Evolutionary conservation across 2,329 filamentous ascomycete species (phyloP).

Genomic region (Xylaria sp.): DNA sequence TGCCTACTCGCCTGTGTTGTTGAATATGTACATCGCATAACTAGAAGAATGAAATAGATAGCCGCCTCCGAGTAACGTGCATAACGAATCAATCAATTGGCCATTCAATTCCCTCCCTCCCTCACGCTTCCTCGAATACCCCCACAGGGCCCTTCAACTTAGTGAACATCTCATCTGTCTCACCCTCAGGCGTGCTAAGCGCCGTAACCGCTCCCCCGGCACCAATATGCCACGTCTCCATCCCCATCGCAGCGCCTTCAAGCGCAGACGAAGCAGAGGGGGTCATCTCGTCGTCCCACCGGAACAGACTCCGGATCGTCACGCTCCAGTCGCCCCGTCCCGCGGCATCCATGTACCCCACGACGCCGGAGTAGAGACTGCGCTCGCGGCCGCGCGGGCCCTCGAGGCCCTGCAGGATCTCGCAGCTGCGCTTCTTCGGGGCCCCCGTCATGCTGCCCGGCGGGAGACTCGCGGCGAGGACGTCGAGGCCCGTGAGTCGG

Average conservation of each 20-base stretch:
- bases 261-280: neutral
- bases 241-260: neutral
- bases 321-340: slow-evolving; percentile 92
- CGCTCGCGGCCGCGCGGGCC: slow-evolving; percentile 62
- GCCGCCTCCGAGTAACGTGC: neutral
- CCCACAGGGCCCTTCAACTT: slow-evolving; percentile 72
- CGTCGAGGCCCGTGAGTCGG: slow-evolving; percentile 74
- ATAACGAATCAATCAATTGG: neutral
- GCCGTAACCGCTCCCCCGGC: slow-evolving; percentile 92
- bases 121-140: slow-evolving; percentile 55
- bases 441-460: slow-evolving; percentile 97
- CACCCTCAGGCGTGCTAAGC: slow-evolving; percentile 80
- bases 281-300: slow-evolving; percentile 70
- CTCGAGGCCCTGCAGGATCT: slow-evolving; percentile 80
- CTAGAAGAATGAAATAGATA: neutral
- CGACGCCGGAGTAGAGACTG: slow-evolving; percentile 86
- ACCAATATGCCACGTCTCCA: slow-evolving; percentile 81
- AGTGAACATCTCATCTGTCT: slow-evolving; percentile 90
- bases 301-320: slow-evolving; percentile 84
- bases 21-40: neutral
- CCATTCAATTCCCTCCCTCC: neutral
- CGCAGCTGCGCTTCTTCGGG: slow-evolving; percentile 91
- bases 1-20: neutral
- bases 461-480: slow-evolving; percentile 81
- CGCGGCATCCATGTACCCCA: slow-evolving; percentile 89